Percentiles rank a stretch among this genome's conserved stretches.
phyloP scores from a whole-genome alignment of 768 basidiomycete genomes.

The Leccinum obscurum region DNA sequence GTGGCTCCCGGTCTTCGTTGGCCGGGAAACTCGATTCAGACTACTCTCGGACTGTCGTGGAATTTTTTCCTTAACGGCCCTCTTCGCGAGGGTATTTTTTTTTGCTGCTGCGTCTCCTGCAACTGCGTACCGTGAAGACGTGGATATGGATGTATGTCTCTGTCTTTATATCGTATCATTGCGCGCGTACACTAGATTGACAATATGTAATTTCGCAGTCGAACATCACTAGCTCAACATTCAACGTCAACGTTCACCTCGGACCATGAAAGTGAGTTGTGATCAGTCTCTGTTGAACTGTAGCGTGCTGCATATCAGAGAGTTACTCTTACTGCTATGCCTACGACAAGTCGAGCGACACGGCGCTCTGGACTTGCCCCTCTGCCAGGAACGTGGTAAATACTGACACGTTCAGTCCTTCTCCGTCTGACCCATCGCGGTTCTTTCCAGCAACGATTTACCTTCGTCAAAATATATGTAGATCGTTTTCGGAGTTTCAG shows the following conservation, averaged over 20 bases:
- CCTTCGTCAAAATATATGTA: too few species aligned
- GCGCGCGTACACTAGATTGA: not conserved
- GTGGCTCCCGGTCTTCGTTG: slow-evolving; percentile 20
- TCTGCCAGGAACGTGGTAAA: slow-evolving; percentile 38
- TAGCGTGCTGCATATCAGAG: slow-evolving; percentile 27
- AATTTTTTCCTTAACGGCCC: not conserved
- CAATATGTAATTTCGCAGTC: not conserved
- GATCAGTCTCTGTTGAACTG: too few species aligned
- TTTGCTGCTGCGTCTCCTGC: not conserved
- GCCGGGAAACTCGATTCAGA: slow-evolving; percentile 36
- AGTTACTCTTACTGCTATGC: slow-evolving; percentile 47
- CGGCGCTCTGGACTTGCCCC: slow-evolving; percentile 37
- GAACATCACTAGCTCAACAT: not conserved
- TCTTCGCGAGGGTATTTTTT: slow-evolving; percentile 18
- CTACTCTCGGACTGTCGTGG: slow-evolving; percentile 32
- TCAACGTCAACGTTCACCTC: not conserved
- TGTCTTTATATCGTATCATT: not conserved
- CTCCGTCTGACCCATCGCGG: slow-evolving; percentile 1
- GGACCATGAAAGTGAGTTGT: not conserved
- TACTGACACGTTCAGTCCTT: slow-evolving; percentile 48
- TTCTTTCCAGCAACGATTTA: too few species aligned
- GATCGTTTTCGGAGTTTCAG: too few species aligned
- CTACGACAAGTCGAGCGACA: slow-evolving; percentile 48
- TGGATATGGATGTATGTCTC: not conserved
- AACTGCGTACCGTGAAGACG: not conserved